Evolutionary conservation across 2,329 filamentous ascomycete species (phyloP).

Genomic region (Pseudovirgaria hyperparasitica): DNA sequence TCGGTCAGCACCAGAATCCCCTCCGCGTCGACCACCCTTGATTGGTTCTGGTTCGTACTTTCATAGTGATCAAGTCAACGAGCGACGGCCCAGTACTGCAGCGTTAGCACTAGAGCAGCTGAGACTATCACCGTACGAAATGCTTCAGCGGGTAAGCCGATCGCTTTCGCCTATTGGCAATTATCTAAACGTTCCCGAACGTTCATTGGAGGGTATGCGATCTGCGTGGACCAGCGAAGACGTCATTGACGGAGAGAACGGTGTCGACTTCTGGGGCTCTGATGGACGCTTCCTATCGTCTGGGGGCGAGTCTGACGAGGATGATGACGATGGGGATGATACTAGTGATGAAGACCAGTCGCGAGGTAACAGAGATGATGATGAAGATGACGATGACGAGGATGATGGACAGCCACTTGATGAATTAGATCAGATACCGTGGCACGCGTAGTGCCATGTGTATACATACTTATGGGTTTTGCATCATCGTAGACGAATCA

Average conservation of each 20-base stretch:
- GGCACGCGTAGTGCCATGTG: no score
- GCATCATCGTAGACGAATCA: no score
- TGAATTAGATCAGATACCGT: no score
- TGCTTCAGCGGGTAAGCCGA: constrained; percentile 21
- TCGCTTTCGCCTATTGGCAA: constrained; percentile 33
- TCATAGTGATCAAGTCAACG: no score
- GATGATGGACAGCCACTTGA: constrained; percentile 8
- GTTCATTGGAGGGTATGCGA: no score
- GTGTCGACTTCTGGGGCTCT: constrained; percentile 19
- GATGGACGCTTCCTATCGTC: constrained; percentile 16
- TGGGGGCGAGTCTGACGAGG: constrained; percentile 12
- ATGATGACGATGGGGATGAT: constrained; percentile 17
- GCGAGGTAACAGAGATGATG: constrained; percentile 14
- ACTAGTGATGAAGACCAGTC: constrained; percentile 20
- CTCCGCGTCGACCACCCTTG: not conserved
- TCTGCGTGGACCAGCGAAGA: constrained; percentile 20
- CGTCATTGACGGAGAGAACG: constrained; percentile 18
- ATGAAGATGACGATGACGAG: constrained; percentile 12
- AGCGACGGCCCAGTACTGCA: no score
- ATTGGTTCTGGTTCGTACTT: constrained; percentile 11
- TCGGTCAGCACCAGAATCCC: constrained; percentile 9
- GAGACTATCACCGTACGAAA: constrained; percentile 18
- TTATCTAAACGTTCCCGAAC: constrained; percentile 21
- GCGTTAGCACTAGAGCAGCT: no score
- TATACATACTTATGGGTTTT: no score